phyloP scores from a whole-genome alignment of 495 filamentous ascomycete genomes.

The Xylaria sp. region DNA sequence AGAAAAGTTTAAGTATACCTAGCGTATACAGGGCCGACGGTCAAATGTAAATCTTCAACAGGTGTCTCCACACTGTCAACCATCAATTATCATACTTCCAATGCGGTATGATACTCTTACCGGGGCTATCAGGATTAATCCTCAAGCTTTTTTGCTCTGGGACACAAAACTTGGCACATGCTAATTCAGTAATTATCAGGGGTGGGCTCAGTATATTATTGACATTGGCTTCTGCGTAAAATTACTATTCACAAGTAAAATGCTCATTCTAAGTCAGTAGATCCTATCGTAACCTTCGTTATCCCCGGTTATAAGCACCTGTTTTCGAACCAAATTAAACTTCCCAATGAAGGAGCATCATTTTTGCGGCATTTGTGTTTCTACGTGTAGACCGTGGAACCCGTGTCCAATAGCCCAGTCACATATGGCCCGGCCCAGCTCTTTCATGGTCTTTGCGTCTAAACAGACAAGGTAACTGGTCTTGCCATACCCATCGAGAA shows the following conservation, averaged over 20 bases:
- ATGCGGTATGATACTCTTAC: neutral
- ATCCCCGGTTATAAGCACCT: neutral
- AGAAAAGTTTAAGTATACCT: neutral
- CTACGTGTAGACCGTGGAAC: constrained; percentile 71
- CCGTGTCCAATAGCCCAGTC: constrained; percentile 68
- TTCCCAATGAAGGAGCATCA: neutral
- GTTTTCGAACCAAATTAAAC: neutral
- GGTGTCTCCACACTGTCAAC: neutral
- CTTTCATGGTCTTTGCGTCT: constrained; percentile 69
- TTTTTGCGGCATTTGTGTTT: neutral
- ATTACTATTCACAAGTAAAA: neutral
- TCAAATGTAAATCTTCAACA: neutral
- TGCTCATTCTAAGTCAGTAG: neutral
- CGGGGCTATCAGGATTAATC: neutral
- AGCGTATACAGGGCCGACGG: neutral
- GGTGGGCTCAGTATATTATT: neutral
- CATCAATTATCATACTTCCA: neutral
- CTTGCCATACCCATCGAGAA: constrained; percentile 68
- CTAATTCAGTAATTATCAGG: neutral
- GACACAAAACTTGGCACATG: neutral
- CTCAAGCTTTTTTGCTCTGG: neutral
- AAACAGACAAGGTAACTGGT: constrained; percentile 75
- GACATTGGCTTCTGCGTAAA: neutral
- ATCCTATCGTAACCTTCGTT: neutral
- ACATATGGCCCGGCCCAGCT: constrained; percentile 70